These are phyloP conservation scores for Naganishia randhawae DNA, from an alignment of 768 basidiomycete genomes.

Conservation along the genomic window DNA sequence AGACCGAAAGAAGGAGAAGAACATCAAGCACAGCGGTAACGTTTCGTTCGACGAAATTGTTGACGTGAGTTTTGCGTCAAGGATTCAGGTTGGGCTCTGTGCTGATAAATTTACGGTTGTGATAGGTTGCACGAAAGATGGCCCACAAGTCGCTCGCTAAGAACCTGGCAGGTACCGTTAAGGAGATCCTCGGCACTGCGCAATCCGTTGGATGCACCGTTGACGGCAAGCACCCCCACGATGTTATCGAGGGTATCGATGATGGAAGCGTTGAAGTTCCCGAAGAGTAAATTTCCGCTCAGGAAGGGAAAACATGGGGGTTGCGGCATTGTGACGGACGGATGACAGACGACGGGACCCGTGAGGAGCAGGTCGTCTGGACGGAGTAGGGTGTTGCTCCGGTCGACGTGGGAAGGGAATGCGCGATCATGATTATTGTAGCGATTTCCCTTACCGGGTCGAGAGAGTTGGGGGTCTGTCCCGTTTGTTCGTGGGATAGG, in stretches of 20 bases:
- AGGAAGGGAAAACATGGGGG: no score
- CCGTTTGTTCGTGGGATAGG: not conserved
- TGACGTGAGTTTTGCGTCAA: slow-evolving; percentile 53
- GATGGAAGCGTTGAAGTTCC: slow-evolving; percentile 52
- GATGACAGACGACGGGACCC: no score
- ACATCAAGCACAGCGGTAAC: slow-evolving; percentile 98
- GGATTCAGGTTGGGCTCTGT: not conserved
- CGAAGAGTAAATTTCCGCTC: slow-evolving; percentile 50
- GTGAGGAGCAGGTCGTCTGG: no score
- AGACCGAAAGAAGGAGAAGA: slow-evolving; percentile 99
- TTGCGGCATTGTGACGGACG: not conserved
- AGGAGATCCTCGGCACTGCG: slow-evolving; percentile 97
- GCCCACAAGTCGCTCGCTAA: slow-evolving; percentile 88
- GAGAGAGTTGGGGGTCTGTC: not conserved
- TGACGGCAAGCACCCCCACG: slow-evolving; percentile 87
- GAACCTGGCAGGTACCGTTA: slow-evolving; percentile 78
- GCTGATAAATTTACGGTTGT: not conserved
- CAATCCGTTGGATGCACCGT: slow-evolving; percentile 96
- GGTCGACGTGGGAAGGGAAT: not conserved
- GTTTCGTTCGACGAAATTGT: slow-evolving; percentile 87
- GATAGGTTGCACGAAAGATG: slow-evolving; percentile 89
- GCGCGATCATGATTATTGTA: not conserved
- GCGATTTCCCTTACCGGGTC: not conserved
- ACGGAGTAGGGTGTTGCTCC: slow-evolving; percentile 4
- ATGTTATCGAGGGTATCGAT: slow-evolving; percentile 70